Percentiles rank a stretch among this genome's conserved stretches.
phyloP scores from a whole-genome alignment of 495 filamentous ascomycete species.

The Trichoderma erinaceum region DNA sequence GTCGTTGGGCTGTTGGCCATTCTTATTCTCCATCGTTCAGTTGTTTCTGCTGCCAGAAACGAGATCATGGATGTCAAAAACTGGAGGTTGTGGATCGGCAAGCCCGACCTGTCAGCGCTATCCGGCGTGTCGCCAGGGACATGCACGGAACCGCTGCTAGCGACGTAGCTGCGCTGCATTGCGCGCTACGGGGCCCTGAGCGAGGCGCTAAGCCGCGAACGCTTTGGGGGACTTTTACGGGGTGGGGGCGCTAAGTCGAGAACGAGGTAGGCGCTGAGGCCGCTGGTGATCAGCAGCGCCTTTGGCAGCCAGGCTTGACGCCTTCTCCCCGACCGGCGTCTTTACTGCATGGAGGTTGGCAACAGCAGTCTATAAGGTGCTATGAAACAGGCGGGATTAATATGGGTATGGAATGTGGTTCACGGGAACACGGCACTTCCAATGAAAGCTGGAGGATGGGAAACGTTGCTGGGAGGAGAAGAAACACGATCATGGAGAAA shows the following conservation, averaged over 20 bases:
- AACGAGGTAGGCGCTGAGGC: neutral
- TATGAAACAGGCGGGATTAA: no score
- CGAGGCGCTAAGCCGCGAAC: no score
- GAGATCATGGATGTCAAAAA: neutral
- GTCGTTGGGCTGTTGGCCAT: neutral
- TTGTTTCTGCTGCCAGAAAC: no score
- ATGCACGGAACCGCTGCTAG: neutral
- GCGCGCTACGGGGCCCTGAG: no score
- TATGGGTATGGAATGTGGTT: no score
- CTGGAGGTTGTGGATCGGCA: neutral
- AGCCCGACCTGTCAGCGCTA: slow-evolving; percentile 11
- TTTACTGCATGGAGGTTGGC: no score
- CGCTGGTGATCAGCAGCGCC: no score
- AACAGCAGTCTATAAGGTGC: no score
- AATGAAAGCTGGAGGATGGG: neutral
- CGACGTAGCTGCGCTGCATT: neutral
- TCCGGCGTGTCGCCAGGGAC: neutral
- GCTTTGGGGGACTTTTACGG: neutral
- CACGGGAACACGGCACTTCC: neutral
- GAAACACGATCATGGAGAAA: neutral
- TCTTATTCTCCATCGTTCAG: neutral
- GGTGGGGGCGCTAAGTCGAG: neutral
- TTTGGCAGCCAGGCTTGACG: no score
- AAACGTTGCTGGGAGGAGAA: neutral
- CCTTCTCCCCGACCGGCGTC: no score